Conservation (phyloP, 2,329 filamentous ascomycete genomes). For the Fusarium hostae region DNA sequence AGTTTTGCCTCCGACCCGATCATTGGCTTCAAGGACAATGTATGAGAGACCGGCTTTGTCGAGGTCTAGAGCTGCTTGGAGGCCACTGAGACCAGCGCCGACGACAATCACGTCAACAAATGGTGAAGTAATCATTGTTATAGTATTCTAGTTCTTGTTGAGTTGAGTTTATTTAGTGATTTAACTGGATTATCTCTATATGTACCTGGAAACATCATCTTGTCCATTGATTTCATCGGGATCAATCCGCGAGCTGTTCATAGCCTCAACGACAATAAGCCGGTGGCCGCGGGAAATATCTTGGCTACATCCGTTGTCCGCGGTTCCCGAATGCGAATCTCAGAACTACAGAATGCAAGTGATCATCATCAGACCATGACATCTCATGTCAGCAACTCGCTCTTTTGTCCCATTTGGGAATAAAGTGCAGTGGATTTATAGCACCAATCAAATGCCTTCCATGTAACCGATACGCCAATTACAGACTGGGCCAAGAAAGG, state of each 20-base stretch:
- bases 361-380: neutral
- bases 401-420: neutral
- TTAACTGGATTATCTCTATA: neutral
- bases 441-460: neutral
- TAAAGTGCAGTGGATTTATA: neutral
- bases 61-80: conserved; percentile 48
- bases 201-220: neutral
- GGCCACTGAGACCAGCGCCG: conserved; percentile 46
- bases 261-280: accelerated
- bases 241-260: neutral
- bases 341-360: neutral
- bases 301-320: neutral
- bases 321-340: neutral
- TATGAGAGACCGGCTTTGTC: conserved; percentile 48
- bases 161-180: accelerated
- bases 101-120: neutral
- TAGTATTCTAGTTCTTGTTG: neutral
- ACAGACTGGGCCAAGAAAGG: too few relatives aligned
- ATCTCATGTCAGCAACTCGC: neutral
- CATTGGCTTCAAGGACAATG: conserved; percentile 58
- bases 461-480: too few relatives aligned
- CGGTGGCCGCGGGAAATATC: neutral
- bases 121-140: neutral
- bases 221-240: neutral
- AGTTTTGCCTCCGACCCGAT: conserved; percentile 59